Conservation (phyloP, 495 filamentous ascomycete genomes). For the Penicillium silybi region DNA sequence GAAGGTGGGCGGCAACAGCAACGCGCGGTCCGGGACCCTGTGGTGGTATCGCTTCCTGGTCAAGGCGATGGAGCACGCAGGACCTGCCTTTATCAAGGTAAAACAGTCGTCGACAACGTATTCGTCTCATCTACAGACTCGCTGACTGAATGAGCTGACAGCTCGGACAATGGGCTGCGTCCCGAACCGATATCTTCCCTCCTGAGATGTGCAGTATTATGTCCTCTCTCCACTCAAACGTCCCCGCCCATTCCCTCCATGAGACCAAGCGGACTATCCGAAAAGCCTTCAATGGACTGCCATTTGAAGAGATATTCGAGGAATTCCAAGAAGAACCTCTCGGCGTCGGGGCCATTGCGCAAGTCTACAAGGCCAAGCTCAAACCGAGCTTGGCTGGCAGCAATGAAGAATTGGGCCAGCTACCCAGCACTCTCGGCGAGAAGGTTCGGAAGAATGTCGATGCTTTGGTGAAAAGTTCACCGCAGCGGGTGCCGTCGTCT, state of each 20-base stretch:
- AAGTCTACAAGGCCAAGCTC: constrained; percentile 94
- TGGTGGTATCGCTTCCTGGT: constrained; percentile 97
- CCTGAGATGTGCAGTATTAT: constrained; percentile 85
- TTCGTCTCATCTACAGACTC: background rate
- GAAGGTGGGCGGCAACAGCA: constrained; percentile 53
- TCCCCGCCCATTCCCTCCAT: constrained; percentile 82
- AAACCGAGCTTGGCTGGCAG: constrained; percentile 70
- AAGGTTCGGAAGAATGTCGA: constrained; percentile 68
- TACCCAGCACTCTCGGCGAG: constrained; percentile 1
- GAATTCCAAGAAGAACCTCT: constrained; percentile 90
- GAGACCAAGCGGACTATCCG: constrained; percentile 74
- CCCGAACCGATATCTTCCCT: constrained; percentile 96
- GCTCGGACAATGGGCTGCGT: constrained; percentile 99
- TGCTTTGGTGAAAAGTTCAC: constrained; percentile 76
- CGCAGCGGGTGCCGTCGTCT: constrained; percentile 79
- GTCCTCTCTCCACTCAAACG: constrained; percentile 93
- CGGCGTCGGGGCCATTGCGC: constrained; percentile 94
- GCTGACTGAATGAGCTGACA: constrained; percentile 29
- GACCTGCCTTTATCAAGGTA: constrained; percentile 98
- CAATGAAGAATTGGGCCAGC: constrained; percentile 28
- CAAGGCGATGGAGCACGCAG: constrained; percentile 84
- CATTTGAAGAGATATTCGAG: constrained; percentile 91
- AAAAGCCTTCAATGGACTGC: constrained; percentile 73
- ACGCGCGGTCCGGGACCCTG: constrained; percentile 72
- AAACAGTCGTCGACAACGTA: background rate